Base-by-base conservation (phyloP, 2,329 filamentous ascomycete species). In the Cladosporium phlei region DNA sequence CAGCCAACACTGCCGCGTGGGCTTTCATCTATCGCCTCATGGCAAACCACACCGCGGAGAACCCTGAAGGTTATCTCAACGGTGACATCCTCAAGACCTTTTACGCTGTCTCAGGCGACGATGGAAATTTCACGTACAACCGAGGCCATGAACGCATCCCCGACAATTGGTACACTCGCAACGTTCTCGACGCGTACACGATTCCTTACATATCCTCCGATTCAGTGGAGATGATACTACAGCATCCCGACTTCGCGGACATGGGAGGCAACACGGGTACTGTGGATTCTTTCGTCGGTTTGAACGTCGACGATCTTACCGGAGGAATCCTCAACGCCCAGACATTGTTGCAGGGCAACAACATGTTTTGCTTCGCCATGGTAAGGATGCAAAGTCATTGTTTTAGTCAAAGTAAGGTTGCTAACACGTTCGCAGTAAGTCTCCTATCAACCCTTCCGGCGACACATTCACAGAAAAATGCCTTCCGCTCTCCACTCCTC, bases 311-410 rank as follows among this genome's bases (percentile, higher is more conserved):
- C 9, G 53, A 62, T 33, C 46, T 72, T 12, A 67, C 66, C 8
- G 24, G 47, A 21, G 47, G 47, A 24, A 24, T 46, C 3, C 25
- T 38, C 28, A 46, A 49, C 28, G 24, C 47, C 10, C 8, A 37
- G 16, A 46, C 39, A 4, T 22, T 49, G 20, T 17, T 39, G 9
- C 14, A 49, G 20, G 71, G 70, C 11, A 74, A 77, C 60, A 75
- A 78, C 54, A 57, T 69, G 5, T 42, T 68, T 12, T 76, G 73
- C 50, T 70, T 72, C 49, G 64, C 52, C 5, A 38, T 32, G 34
- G 34, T 37, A 25, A 12, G 20, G 16, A 4, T 12, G 4, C 11
- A 8, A 25, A n/a, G 4, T 21, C 3, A 20, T 12, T 22, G 3
- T 22, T 3, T 1, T 2, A 5, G 12, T 14, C 4, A 11, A 22